Evolutionary conservation across 768 basidiomycete species (phyloP).

Genomic region (Hemileccinum impolitum): DNA sequence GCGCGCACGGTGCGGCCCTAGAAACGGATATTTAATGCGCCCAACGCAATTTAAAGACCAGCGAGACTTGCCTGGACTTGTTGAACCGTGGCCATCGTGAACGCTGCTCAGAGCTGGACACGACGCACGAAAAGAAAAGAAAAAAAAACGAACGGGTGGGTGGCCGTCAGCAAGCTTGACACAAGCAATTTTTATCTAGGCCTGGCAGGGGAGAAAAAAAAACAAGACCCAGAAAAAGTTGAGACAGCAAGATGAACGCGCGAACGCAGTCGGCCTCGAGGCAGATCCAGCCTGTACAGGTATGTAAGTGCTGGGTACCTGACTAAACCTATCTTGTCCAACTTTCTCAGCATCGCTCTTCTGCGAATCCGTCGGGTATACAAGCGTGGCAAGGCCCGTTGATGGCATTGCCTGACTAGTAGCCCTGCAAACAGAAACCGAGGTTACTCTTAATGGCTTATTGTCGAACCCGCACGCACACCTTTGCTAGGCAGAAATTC

Average conservation of each 20-base stretch:
- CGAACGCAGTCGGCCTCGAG: conserved; percentile 16
- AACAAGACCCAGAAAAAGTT: not conserved
- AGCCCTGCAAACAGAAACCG: too few relatives aligned
- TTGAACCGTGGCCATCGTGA: conserved; percentile 9
- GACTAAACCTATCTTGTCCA: not conserved
- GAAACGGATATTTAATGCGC: too few relatives aligned
- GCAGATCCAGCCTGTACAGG: conserved; percentile 9
- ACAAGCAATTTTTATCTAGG: not conserved
- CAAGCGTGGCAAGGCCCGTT: not conserved
- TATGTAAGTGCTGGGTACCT: conserved; percentile 7
- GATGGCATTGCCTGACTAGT: too few relatives aligned
- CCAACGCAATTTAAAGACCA: not conserved
- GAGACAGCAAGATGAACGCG: conserved; percentile 19
- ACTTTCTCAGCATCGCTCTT: not conserved
- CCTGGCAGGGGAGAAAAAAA: conserved; percentile 10
- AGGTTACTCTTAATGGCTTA: too few relatives aligned
- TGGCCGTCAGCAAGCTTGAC: not conserved
- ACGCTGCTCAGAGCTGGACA: not conserved
- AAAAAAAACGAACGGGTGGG: not conserved
- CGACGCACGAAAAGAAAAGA: not conserved
- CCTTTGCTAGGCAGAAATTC: too few relatives aligned
- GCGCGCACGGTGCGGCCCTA: conserved; percentile 20
- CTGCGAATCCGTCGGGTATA: not conserved
- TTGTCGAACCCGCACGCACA: too few relatives aligned
- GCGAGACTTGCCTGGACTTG: conserved; percentile 14